Evolutionary conservation across 2,329 filamentous ascomycete species (phyloP), one percentile per base, ranked within the genome.

Genomic region (Madurella fahalii): DNA sequence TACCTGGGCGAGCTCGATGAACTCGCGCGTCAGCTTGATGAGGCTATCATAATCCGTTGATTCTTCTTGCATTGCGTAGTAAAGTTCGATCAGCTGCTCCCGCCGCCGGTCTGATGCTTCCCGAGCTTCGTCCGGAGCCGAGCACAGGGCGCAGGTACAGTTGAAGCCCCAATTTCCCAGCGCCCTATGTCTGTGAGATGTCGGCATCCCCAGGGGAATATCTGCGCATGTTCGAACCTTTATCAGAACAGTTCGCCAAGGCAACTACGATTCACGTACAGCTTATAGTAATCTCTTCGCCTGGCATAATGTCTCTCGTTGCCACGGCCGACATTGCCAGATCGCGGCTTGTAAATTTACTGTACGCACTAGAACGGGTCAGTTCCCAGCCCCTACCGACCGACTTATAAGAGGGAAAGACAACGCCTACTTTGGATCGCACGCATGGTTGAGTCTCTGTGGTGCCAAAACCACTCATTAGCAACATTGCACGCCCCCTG

Each of bases 361-460:
- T 68, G 20, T 67, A 69, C 18, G 68, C 63, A 50, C 70, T 72
- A 44, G 5, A 42, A n/a, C 2, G 1, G 9, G 42, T 53, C 12
- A 54, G 49, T 4, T 25, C 3, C 7, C 25, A 25, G 25, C 25
- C 25, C 25, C n/a, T n/a, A n/a, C n/a, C 7, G 25, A 7, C 7
- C 25, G 25, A 25, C 25, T 3, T 25, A 25, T 25, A 25, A 25
- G 25, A 25, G 25, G 4, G 25, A 25, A 25, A 25, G 3, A 25
- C 4, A 7, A 25, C 7, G 58, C 66, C 47, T 52, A 72, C 70
- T 71, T 72, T 37, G 70, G 68, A 50, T 62, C 64, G 45, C 70
- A 72, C 1, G 64, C 70, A 39, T 72, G 70, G 52, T 72, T 72
- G 39, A 72, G 47, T 31, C 68, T 67, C 70, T 72, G 25, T 43